These are phyloP conservation scores for Xenosphaeropsis pyriputrescens DNA, from an alignment of 2,329 filamentous ascomycete species.

Conservation along the genomic window DNA sequence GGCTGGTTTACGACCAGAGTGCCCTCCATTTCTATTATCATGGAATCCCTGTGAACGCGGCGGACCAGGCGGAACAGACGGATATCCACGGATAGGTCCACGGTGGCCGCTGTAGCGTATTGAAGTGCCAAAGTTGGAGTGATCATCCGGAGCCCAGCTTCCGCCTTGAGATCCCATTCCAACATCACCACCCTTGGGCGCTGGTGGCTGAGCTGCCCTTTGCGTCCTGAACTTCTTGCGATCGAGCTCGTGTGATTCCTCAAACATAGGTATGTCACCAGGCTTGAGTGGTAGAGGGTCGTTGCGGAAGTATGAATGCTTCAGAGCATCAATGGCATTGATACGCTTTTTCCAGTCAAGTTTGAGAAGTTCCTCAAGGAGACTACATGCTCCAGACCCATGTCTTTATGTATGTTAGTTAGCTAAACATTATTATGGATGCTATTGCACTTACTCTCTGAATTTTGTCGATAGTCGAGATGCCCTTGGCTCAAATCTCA, in stretches of 20 bases:
- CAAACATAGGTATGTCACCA: constrained; percentile 77
- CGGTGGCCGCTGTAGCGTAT: constrained; percentile 11
- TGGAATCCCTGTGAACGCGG: not conserved
- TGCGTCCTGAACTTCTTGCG: constrained; percentile 80
- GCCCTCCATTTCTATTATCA: constrained; percentile 13
- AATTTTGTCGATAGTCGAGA: constrained; percentile 29
- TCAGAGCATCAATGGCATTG: constrained; percentile 85
- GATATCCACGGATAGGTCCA: constrained; percentile 12
- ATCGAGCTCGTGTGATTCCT: constrained; percentile 95
- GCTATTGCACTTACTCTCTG: constrained; percentile 38
- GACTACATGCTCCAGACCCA: constrained; percentile 57
- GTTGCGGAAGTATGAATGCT: constrained; percentile 82
- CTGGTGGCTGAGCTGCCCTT: constrained; percentile 71
- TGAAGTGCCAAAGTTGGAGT: constrained; percentile 10
- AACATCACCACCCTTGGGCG: constrained; percentile 81
- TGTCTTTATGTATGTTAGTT: constrained; percentile 27
- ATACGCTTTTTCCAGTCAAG: constrained; percentile 81
- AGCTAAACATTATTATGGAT: constrained; percentile 3
- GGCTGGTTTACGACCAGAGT: constrained; percentile 14
- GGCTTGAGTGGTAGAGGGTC: constrained; percentile 66
- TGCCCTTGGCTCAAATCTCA: constrained; percentile 25
- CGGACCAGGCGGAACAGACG: constrained; percentile 4
- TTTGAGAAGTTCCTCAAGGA: constrained; percentile 70
- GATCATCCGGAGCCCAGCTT: constrained; percentile 10
- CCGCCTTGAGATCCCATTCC: constrained; percentile 45